Evolutionary conservation across 345 rosid species (phyloP).

Genomic region (Populus ilicifolia): DNA sequence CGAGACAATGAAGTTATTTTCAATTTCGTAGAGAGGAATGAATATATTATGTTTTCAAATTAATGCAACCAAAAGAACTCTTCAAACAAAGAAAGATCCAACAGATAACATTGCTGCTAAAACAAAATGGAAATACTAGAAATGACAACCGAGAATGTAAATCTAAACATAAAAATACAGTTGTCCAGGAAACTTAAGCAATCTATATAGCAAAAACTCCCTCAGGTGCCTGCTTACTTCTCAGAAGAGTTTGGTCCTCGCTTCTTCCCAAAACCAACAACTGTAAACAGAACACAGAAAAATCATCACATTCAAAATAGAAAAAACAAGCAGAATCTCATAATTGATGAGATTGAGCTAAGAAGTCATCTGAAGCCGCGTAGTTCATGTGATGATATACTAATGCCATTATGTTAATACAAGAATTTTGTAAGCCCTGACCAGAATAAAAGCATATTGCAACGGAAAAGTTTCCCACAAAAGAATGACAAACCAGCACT

Average conservation of each 20-base stretch:
- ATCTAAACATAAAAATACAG: not conserved
- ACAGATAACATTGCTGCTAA: not conserved
- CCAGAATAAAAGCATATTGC: not conserved
- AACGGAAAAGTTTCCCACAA: too few relatives aligned
- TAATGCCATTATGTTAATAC: not conserved
- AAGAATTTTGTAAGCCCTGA: not conserved
- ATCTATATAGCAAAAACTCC: not conserved
- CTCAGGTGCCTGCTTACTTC: not conserved
- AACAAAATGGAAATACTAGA: not conserved
- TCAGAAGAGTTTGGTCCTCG: not conserved
- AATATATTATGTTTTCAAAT: too few relatives aligned
- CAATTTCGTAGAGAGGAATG: too few relatives aligned
- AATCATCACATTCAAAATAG: not conserved
- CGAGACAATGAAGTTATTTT: too few relatives aligned
- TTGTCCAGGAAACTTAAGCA: not conserved
- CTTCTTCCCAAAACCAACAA: not conserved
- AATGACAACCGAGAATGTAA: not conserved
- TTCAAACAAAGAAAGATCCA: not conserved
- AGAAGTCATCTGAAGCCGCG: not conserved
- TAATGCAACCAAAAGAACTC: not conserved
- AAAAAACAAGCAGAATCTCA: not conserved
- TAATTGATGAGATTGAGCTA: not conserved
- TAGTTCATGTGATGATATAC: not conserved
- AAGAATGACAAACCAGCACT: not conserved
- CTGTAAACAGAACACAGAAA: not conserved